Base-by-base conservation (phyloP, 345 rosid species). In the Acer saccharum region DNA sequence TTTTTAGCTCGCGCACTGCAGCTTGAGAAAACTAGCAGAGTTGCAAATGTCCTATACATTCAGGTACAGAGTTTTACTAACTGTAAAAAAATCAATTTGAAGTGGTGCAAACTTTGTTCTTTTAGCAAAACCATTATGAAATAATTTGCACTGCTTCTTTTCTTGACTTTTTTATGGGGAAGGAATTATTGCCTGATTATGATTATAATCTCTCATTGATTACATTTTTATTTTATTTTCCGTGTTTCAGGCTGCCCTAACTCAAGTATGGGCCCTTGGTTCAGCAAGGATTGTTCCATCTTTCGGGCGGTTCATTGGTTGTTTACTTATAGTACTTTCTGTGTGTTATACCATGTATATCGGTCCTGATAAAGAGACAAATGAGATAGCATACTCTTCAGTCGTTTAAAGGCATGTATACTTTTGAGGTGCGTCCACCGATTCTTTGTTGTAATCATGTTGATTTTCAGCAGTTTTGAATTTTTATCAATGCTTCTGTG, bases 1-100 rank as follows among this genome's bases (percentile, higher is more conserved):
- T 78, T 93, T 41, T 79, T 95, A 84, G 98, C 98, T 0, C 94
- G 91, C 2, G 94, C 93, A 21, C 90, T 93, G 77, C 98, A 93
- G 84, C 98, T 92, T n/a, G 98, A 93, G 88, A 92, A 92, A 83
- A 92, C 88, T 74, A 83, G 90, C 86, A 93, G 88, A 87, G 98
- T 82, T 74, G 86, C 87, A 72, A 95, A 92, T 81, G 66, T 95
- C 76, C 82, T 76, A 84, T 95, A 88, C 82, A 81, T 86, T 0
- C 90, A 90, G 98, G 98, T 95, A 61, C n/a, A 9, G 11, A 63
- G 25, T 17, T 63, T 63, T 27, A 25, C 50, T 44, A 10, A 43
- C 25, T 3, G 10, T 44, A 27, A 57, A 25, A 27, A 43, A 44
- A 73, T 21, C 27, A 2, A 25, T 12, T 9, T 12, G 29, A 8